Evolutionary conservation across 495 filamentous ascomycete species (phyloP).

Genomic region (Diplogelasinospora grovesii): DNA sequence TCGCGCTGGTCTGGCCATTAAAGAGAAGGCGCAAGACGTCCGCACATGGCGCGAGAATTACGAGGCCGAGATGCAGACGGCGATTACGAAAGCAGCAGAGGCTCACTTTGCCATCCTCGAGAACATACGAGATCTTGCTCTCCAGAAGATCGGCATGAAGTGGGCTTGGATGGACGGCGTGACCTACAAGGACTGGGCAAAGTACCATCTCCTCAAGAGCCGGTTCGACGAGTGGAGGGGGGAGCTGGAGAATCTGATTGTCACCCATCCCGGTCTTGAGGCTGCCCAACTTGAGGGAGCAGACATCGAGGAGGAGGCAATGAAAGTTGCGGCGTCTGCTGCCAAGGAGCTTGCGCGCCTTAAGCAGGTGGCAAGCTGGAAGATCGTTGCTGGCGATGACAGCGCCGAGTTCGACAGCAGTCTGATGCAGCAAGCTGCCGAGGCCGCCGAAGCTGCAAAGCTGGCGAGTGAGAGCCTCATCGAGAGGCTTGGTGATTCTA

Average conservation of each 20-base stretch:
- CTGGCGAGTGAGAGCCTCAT: constrained; percentile 14
- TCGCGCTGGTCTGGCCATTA: constrained; percentile 66
- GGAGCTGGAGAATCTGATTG: constrained; percentile 66
- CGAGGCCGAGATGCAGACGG: constrained; percentile 58
- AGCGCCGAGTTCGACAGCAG: constrained; percentile 65
- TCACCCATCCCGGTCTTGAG: constrained; percentile 63
- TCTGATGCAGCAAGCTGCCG: constrained; percentile 35
- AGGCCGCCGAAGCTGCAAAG: constrained; percentile 27
- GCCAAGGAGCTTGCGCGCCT: constrained; percentile 77
- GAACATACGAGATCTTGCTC: constrained; percentile 74
- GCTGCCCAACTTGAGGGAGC: constrained; percentile 62
- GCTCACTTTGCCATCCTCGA: constrained; percentile 79
- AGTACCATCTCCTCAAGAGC: constrained; percentile 78
- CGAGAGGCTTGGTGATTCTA: constrained; percentile 6
- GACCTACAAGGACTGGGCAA: constrained; percentile 92
- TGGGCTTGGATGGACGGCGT: constrained; percentile 97
- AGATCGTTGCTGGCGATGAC: constrained; percentile 68
- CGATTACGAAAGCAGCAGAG: constrained; percentile 68
- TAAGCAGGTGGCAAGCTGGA: constrained; percentile 82
- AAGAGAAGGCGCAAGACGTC: constrained; percentile 73
- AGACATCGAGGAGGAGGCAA: constrained; percentile 66
- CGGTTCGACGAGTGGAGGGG: constrained; percentile 78
- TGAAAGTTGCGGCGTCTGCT: constrained; percentile 69
- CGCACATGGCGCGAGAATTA: constrained; percentile 72
- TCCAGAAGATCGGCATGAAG: constrained; percentile 94